Evolutionary conservation across 106 monocot species (phyloP).

Genomic region (Ottelia alismoides): DNA sequence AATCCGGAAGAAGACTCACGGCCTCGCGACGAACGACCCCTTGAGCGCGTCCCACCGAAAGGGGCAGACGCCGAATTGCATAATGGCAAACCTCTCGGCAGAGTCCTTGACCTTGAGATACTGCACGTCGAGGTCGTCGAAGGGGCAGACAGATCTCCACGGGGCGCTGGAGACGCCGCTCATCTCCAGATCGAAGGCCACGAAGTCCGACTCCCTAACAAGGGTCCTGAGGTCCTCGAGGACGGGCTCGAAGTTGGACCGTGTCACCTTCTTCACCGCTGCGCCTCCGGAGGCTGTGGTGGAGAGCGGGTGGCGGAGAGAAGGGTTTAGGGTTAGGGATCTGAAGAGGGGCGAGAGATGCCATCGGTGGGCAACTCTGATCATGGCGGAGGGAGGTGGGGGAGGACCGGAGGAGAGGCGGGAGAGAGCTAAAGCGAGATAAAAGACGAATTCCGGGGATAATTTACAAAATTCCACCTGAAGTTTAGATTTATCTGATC

Average conservation of each 20-base stretch:
- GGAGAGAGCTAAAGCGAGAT: too few species aligned
- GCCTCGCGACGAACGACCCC: constrained; percentile 51
- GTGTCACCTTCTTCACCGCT: constrained; percentile 66
- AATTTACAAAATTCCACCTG: too few species aligned
- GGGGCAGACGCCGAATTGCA: constrained; percentile 91
- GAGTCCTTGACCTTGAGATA: constrained; percentile 90
- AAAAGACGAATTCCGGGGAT: too few species aligned
- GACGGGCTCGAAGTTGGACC: constrained; percentile 46
- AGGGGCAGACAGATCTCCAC: constrained; percentile 72
- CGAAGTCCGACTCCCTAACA: constrained; percentile 64
- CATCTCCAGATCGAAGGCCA: constrained; percentile 93
- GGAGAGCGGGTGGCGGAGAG: constrained; percentile 4
- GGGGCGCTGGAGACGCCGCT: constrained; percentile 84
- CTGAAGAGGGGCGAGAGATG: too few species aligned
- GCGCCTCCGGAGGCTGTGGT: constrained; percentile 14
- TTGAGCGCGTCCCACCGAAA: constrained; percentile 64
- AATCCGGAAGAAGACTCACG: constrained; percentile 60
- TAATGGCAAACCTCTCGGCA: constrained; percentile 67
- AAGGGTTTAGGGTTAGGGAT: too few species aligned
- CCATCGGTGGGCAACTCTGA: too few species aligned
- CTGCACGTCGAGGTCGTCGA: constrained; percentile 76
- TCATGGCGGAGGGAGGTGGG: too few species aligned
- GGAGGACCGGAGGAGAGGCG: too few species aligned
- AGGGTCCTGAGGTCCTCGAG: constrained; percentile 45
- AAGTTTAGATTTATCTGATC: too few species aligned